Base-by-base conservation (phyloP, 352 stramenopile species). In the Thalassiosira mediterranea region DNA sequence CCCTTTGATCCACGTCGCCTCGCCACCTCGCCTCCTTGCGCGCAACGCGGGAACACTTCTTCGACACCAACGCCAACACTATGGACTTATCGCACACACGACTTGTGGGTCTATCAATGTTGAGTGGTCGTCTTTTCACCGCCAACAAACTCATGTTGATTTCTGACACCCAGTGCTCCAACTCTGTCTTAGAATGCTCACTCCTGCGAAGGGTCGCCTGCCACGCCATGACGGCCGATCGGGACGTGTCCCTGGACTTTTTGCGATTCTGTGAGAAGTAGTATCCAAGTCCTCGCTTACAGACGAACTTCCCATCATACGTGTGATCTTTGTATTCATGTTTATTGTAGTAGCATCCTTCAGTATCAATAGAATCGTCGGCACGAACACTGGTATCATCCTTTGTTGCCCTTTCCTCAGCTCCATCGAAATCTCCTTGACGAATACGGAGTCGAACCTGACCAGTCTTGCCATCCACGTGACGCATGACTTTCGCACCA, bases 231-330 rank as follows among this genome's bases (percentile, higher is more conserved):
- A 72, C 62, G 40, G 53, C 44, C 17, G 23, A 44, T 15, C 62
- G 48, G 32, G 38, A 21, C 51, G 47, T 47, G 1, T 32, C 23
- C 15, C 49, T 28, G 32, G 60, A 32, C 8, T 38, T 19, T 28
- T 63, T 72, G n/a, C 62, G 49, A 19, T 42, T 32, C 1, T 49
- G 49, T n/a, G 62, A 72, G 37, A 72, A 72, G 44, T 72, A 49
- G 47, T 72, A 63, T 11, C 62, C 62, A 11, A 72, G 38, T 7
- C 62, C 62, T 38, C 62, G 62, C 34, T 72, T 72, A 19, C 62
- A 72, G 44, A 72, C 42, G 4, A 44, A n/a, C n/a, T n/a, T n/a
- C n/a, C n/a, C n/a, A n/a, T n/a, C n/a, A n/a, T n/a, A n/a, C n/a
- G n/a, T n/a, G n/a, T 47, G 23, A 38, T 53, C 40, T 10, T 44